Percentiles rank a stretch among this genome's conserved stretches.
phyloP scores from a whole-genome alignment of 2,329 filamentous ascomycete species.

The Pseudogymnoascus sp. region DNA sequence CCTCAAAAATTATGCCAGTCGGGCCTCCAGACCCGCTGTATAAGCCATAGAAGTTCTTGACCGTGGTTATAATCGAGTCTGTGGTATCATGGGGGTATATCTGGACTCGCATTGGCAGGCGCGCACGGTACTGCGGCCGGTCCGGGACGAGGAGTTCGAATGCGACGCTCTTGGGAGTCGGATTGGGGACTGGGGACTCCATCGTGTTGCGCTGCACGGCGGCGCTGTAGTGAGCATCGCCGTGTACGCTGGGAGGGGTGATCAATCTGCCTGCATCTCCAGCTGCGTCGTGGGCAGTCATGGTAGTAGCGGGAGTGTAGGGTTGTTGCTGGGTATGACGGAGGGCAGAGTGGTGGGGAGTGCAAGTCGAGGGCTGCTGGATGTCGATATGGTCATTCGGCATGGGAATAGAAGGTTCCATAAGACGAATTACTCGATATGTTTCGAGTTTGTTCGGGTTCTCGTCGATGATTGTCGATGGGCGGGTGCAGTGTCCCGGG shows the following conservation, averaged over 20 bases:
- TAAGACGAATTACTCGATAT: constrained; percentile 13
- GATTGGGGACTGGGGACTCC: constrained; percentile 26
- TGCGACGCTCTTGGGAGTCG: constrained; percentile 62
- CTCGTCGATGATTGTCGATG: neutral
- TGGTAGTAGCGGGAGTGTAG: neutral
- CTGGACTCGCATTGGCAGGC: constrained; percentile 76
- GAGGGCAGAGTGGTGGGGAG: constrained; percentile 17
- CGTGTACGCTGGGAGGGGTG: constrained; percentile 23
- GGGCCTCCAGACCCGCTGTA: constrained; percentile 65
- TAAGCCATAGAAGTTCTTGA: constrained; percentile 98
- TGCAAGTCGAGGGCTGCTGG: neutral
- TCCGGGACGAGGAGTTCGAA: constrained; percentile 68
- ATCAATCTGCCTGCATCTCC: constrained; percentile 20
- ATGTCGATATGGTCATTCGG: neutral
- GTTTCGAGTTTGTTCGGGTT: constrained; percentile 2
- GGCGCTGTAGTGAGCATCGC: constrained; percentile 18
- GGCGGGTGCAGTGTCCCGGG: neutral
- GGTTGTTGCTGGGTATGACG: constrained; percentile 19
- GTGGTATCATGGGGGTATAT: constrained; percentile 95
- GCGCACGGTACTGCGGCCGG: constrained; percentile 59
- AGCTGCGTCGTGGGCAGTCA: neutral
- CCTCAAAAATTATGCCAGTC: constrained; percentile 90
- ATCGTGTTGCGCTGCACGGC: constrained; percentile 20
- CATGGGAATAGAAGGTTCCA: neutral
- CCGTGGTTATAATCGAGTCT: constrained; percentile 93